phyloP scores from a whole-genome alignment of 177 flowering plant genomes.

The Vitis hybrid region DNA sequence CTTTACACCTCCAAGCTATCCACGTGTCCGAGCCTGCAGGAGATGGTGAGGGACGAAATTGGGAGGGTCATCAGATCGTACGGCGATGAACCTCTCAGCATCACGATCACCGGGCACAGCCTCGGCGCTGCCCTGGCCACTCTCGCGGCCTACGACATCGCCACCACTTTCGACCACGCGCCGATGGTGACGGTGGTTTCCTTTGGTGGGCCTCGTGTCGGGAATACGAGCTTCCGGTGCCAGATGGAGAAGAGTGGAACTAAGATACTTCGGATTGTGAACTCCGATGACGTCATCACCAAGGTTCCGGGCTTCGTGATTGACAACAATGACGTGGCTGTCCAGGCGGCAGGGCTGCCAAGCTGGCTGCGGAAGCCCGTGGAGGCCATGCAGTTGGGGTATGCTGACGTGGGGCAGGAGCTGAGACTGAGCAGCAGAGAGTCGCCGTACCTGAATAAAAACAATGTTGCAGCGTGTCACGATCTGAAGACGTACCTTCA shows the following conservation, averaged over 20 bases:
- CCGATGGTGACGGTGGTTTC: slow-evolving; percentile 67
- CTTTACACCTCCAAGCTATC: slow-evolving; percentile 38
- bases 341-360: slow-evolving; percentile 22
- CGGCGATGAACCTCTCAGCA: slow-evolving; percentile 55
- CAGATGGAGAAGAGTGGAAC: slow-evolving; percentile 51
- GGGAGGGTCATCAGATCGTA: slow-evolving; percentile 37
- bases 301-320: slow-evolving; percentile 74
- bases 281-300: slow-evolving; percentile 61
- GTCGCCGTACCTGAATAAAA: slow-evolving; percentile 36
- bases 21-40: slow-evolving; percentile 36
- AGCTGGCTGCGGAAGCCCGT: slow-evolving; percentile 50
- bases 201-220: slow-evolving; percentile 85
- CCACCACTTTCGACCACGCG: slow-evolving; percentile 25
- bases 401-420: slow-evolving; percentile 74
- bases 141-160: slow-evolving; percentile 61
- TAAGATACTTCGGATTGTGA: slow-evolving; percentile 66
- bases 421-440: slow-evolving; percentile 52
- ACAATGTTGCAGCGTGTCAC: slow-evolving; percentile 61
- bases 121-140: slow-evolving; percentile 79
- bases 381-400: slow-evolving; percentile 48
- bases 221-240: slow-evolving; percentile 49
- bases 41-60: slow-evolving; percentile 51
- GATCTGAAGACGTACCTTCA: slow-evolving; percentile 74
- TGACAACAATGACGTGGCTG: slow-evolving; percentile 23
- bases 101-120: slow-evolving; percentile 85